Base-by-base conservation (phyloP, 495 filamentous ascomycete genomes). In the Penicillium bialowiezense region DNA sequence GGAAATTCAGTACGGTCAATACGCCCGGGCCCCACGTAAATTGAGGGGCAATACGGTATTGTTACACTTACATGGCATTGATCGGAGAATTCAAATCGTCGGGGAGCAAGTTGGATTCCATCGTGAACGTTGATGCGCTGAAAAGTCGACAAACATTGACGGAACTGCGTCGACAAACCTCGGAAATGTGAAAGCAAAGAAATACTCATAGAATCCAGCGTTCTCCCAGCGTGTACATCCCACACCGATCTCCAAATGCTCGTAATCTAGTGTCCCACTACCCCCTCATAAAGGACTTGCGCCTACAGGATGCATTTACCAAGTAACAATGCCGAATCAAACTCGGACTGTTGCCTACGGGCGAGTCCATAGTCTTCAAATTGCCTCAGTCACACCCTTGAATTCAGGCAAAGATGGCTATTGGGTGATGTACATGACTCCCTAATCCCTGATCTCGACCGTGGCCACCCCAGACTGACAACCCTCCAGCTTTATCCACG, bases 401-500 rank as follows among this genome's bases (percentile, higher is more conserved):
- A 34, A 47, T 46, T 41, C 52, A 31, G 41, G 36, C 36, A 40
- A 60, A 35, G 54, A 66, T 41, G 65, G 65, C 10, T 70, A 72
- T 51, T 78, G 75, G 74, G 58, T 78, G 33, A 70, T 78, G 75
- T 78, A 70, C 29, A 23, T 46, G 7, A 29, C 19, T 33, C 31
- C 40, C 15, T 35, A 24, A 40, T 32, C 21, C 18, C 6, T 29
- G 13, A 39, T 29, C 40, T 32, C 34, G 26, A 32, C 41, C 12
- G 12, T 28, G 18, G 13, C 35, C 24, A 38, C 21, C n/a, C n/a
- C n/a, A n/a, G n/a, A n/a, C n/a, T n/a, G n/a, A n/a, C n/a, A n/a
- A n/a, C n/a, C n/a, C n/a, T n/a, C 8, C 44, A 82, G 86, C 57
- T 91, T 82, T 70, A 85, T 96, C 64, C 91, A 95, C 70, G 90